Evolutionary conservation across 2,329 filamentous ascomycete species (phyloP), one percentile per base, ranked within the genome.

Genomic region (Karstenula rhodostoma): DNA sequence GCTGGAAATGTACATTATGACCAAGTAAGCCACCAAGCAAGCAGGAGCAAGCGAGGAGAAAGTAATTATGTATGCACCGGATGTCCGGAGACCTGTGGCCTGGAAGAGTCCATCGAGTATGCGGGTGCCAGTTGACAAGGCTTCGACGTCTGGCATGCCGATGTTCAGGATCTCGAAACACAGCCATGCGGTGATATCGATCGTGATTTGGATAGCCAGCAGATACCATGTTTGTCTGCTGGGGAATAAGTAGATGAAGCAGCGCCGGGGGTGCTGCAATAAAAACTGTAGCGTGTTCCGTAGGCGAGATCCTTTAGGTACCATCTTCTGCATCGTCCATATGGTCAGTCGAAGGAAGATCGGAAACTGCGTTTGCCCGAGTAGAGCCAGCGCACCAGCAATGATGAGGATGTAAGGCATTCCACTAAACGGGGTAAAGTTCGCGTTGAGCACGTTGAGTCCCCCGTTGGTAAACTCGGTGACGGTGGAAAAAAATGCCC

Each of bases 1-100:
- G 2, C 84, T 85, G 0, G 86, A 86, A 44, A 89, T 85, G 73
- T 89, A 90, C 86, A 89, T 89, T 80, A 89, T 87, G 57, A 89
- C 82, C 13, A 89, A 79, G 66, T 87, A 89, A 1, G 87, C 75
- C 0, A 89, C 81, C 60, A 88, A 84, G 2, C 89, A 78, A 1
- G 85, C 86, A 6, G 87, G 86, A 42, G 78, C 73, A 1, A 87
- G 79, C 1, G 82, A 78, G 3, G 86, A 77, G 48, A 91, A 87
- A 1, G 83, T 80, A 32, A 90, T 85, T 23, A 90, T 85, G 53
- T 89, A 89, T 65, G 90, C 89, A 0, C 89, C 89, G 17, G 87
- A 87, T 9, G 86, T 86, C 7, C 89, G 84, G 5, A 90, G 86
- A 57, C 72, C 81, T 60, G 87, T 71, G 1, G 86, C 86, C 70